Conservation (phyloP, 768 basidiomycete genomes). For the Russula foetens region DNA sequence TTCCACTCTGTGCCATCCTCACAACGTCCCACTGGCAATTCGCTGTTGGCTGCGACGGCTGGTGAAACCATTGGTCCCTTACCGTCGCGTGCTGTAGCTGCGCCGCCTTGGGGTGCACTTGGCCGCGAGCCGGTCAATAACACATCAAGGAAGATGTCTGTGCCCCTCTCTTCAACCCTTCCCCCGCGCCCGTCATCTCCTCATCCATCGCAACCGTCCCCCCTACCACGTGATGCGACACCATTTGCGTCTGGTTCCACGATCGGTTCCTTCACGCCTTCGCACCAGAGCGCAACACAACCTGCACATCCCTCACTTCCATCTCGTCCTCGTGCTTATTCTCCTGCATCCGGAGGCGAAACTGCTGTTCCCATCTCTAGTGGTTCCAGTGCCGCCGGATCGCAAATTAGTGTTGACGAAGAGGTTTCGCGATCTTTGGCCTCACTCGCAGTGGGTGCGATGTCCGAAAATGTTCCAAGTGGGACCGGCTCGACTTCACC, state of each 20-base stretch:
- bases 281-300: conserved; percentile 22
- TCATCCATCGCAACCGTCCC: conserved; percentile 22
- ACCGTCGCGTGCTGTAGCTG: conserved; percentile 5
- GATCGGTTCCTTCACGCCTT: conserved; percentile 26
- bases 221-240: conserved; percentile 21
- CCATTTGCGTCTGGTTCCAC: conserved; percentile 10
- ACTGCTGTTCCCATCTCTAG: conserved; percentile 33
- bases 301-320: conserved; percentile 25
- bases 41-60: conserved; percentile 25
- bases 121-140: conserved; percentile 1
- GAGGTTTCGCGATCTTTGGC: conserved; percentile 28
- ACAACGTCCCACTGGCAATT: conserved; percentile 27
- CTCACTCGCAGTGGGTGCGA: conserved; percentile 45
- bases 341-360: conserved; percentile 19
- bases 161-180: conserved; percentile 19
- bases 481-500: conserved; percentile 54
- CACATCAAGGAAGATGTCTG: conserved; percentile 22
- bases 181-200: conserved; percentile 22
- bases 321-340: conserved; percentile 25
- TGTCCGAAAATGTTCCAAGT: background rate
- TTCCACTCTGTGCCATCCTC: conserved; percentile 59
- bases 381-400: conserved; percentile 37
- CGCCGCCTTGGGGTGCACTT: conserved; percentile 16
- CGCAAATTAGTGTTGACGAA: conserved; percentile 28
- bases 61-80: conserved; percentile 9